These are phyloP conservation scores for Apophysomyces sp. DNA, from an alignment of 371 early-diverging fungal species.

Conservation along the genomic window DNA sequence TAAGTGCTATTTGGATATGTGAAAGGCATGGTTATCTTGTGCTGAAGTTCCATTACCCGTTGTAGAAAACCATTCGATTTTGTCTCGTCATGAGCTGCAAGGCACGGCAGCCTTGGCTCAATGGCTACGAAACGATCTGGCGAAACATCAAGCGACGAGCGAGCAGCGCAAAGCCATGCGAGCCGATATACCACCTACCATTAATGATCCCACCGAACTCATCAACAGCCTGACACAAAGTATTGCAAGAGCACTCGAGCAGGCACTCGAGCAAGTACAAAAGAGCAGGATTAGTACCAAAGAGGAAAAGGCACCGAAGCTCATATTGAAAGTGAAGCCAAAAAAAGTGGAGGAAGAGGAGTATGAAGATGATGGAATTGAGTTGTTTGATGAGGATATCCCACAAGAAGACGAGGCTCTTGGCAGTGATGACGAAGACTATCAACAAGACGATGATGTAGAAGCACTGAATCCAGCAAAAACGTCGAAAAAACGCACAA, in stretches of 20 bases:
- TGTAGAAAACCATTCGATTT: neutral
- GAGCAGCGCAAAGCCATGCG: neutral
- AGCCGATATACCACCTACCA: constrained; percentile 1
- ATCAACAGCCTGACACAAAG: neutral
- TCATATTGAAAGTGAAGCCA: constrained; percentile 7
- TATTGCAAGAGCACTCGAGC: constrained; percentile 2
- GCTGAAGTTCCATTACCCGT: too few relatives aligned
- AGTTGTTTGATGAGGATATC: constrained; percentile 5
- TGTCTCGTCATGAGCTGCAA: constrained; percentile 9
- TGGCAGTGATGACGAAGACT: constrained; percentile 13
- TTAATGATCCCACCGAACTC: constrained; percentile 1
- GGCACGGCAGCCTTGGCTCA: constrained; percentile 2
- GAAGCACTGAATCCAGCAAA: constrained; percentile 15
- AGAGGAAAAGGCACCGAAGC: neutral
- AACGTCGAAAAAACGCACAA: constrained; percentile 10
- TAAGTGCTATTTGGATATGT: constrained; percentile 15
- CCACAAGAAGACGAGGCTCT: neutral
- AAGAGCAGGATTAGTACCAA: neutral
- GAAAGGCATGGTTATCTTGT: too few relatives aligned
- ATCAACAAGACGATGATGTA: constrained; percentile 27
- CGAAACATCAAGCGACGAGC: neutral
- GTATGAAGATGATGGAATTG: constrained; percentile 8
- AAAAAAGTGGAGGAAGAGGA: neutral
- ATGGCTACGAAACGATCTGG: constrained; percentile 5
- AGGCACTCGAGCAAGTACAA: neutral